Evolutionary conservation across 345 rosid genomes (phyloP), one percentile per base, ranked within the genome.

Genomic region (Punica granatum): DNA sequence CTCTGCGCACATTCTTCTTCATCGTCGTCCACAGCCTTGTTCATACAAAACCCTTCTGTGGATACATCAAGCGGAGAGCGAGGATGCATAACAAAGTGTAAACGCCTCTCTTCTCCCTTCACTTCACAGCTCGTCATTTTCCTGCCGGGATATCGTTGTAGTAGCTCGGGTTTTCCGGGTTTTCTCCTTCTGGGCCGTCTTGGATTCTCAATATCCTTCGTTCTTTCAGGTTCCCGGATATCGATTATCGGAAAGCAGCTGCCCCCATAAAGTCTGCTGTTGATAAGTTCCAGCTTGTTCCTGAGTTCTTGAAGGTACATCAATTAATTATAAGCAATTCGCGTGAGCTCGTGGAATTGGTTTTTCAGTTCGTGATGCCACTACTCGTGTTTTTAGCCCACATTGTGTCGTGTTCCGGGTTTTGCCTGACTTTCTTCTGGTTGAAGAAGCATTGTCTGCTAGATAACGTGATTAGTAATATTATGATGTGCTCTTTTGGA

Each of bases 271-370:
- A 87, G 69, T 78, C 86, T 0, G 80, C 83, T 2, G 87, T 83
- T 1, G 84, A 85, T 64, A 85, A 88, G 72, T 88, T 75, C 75
- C 84, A 77, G 68, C 87, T 88, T 7, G 74, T 88, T 49, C 92
- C 92, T 0, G 90, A 88, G 70, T 88, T 88, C 75, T 70, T 88
- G 62, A 88, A 88, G 90, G 92, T 85, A 70, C 28, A 28, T 4
- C 61, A 28, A 12, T 25, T 51, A 1, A n/a, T 23, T 51, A 30
- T 1, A n/a, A n/a, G 1, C 28, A n/a, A 51, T 0, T 23, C 1
- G n/a, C 23, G 3, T 51, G 7, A n/a, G 11, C 58, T 19, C 1
- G 58, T 37, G 58, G 9, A 23, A 21, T 48, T 21, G 53, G 1
- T 48, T 21, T 16, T 48, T 15, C 53, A 4, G 44, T 41, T 3